Percentiles rank a stretch among this genome's conserved stretches.
Conservation (phyloP, 106 monocot species). For the Acorus calamus region DNA sequence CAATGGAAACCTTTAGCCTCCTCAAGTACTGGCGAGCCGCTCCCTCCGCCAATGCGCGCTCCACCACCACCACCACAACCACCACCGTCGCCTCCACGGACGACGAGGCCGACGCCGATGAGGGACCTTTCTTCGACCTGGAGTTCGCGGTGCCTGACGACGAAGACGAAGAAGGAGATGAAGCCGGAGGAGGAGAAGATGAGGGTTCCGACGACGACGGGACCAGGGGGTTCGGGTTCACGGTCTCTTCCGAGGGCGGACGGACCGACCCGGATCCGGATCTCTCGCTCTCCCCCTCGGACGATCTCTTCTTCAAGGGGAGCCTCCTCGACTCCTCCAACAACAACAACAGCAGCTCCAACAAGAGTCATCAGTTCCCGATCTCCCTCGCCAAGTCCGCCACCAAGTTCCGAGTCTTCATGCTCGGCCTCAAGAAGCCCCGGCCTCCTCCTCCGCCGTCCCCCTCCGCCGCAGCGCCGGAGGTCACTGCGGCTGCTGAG, state of each 20-base stretch:
- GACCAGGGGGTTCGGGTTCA: constrained; percentile 19
- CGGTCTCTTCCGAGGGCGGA: constrained; percentile 1
- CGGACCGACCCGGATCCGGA: not conserved
- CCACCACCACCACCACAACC: constrained; percentile 14
- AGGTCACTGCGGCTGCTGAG: not conserved
- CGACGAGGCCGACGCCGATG: constrained; percentile 30
- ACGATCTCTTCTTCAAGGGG: constrained; percentile 33
- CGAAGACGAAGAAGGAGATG: not conserved
- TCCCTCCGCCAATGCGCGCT: not conserved
- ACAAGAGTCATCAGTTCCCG: constrained; percentile 13
- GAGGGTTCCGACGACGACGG: constrained; percentile 4
- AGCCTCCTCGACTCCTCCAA: constrained; percentile 14
- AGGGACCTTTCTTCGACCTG: constrained; percentile 54
- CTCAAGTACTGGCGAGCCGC: constrained; percentile 57
- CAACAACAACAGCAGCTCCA: not conserved
- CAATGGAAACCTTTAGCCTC: constrained; percentile 61
- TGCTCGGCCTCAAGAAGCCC: constrained; percentile 34
- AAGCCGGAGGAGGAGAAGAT: not conserved
- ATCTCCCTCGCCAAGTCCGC: constrained; percentile 53
- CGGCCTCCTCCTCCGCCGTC: not conserved
- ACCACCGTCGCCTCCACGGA: constrained; percentile 1
- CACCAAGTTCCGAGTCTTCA: constrained; percentile 61
- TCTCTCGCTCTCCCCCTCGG: constrained; percentile 16
- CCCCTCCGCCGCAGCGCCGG: not conserved
- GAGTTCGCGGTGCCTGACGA: constrained; percentile 29